Base-by-base conservation (phyloP, 2,329 filamentous ascomycete genomes). In the Cordyceps javanica region DNA sequence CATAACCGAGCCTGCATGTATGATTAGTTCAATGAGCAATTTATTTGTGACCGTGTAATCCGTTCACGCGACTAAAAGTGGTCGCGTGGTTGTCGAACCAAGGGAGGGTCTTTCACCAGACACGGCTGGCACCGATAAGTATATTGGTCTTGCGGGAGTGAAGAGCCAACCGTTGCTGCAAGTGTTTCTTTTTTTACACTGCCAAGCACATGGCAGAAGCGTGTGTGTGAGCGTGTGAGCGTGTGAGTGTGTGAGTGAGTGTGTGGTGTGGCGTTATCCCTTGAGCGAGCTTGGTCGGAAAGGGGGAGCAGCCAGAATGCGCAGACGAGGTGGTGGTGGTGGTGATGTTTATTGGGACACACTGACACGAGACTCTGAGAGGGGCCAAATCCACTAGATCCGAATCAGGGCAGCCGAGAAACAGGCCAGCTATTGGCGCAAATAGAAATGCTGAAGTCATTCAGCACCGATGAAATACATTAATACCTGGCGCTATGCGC, bases 201-300 rank as follows among this genome's bases (percentile, higher is more conserved):
- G 39, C 10, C 36, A 34, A 42, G 21, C 8, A 26, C 14, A 28
- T 26, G 21, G 9, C 5, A 4, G 9, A 11, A 3, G 26, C 51
- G 19, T 44, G 51, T 44, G 50, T 14, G 26, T 14, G 9, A 48
- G 4, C 7, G 19, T 21, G 26, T 9, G 21, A 39, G 36, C 36
- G 16, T 39, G n/a, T n/a, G n/a, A n/a, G n/a, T n/a, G n/a, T n/a
- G n/a, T n/a, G n/a, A n/a, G n/a, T n/a, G n/a, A n/a, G n/a, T n/a
- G n/a, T n/a, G n/a, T n/a, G n/a, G n/a, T n/a, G 39, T 42, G 39
- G 39, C 39, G 39, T 42, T 42, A 46, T 55, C 52, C 52, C 52
- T 55, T 28, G 38, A 25, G 19, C 25, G 2, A 46, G 28, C 23
- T 48, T 2, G n/a, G n/a, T 21, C 4, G 39, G 38, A 25, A n/a